Percentiles rank a stretch among this genome's conserved stretches.
Evolutionary conservation across 768 basidiomycete genomes (phyloP).

Genomic region (Serpula lacrymans): DNA sequence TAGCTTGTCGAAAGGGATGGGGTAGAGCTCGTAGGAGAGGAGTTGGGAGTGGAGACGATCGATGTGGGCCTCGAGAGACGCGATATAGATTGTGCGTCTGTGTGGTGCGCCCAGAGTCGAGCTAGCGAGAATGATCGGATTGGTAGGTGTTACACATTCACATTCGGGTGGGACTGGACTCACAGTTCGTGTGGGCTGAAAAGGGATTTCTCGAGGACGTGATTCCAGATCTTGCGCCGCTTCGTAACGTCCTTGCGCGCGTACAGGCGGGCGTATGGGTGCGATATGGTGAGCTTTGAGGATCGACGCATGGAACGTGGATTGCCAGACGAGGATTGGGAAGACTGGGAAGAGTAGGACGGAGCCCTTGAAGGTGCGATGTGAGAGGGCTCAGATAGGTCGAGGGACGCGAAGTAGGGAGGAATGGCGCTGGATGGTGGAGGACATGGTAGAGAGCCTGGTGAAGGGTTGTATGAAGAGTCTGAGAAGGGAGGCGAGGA

Average conservation of each 20-base stretch:
- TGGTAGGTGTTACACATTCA: neutral
- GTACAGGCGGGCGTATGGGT: conserved; percentile 68
- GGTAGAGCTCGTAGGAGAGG: conserved; percentile 49
- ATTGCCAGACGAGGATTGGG: neutral
- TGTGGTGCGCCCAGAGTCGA: conserved; percentile 66
- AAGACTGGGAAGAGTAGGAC: neutral
- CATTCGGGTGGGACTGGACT: conserved; percentile 17
- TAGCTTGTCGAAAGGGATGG: conserved; percentile 52
- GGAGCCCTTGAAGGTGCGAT: neutral
- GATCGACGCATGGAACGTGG: neutral
- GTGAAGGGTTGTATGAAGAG: no score
- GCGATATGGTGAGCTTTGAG: conserved; percentile 38
- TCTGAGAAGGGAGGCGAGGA: no score
- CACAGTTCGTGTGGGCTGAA: conserved; percentile 68
- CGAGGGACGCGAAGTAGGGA: neutral
- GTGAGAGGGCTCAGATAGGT: neutral
- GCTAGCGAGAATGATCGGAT: conserved; percentile 27
- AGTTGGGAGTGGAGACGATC: conserved; percentile 64
- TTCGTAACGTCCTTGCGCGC: conserved; percentile 63
- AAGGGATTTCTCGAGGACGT: conserved; percentile 68
- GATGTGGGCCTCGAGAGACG: conserved; percentile 71
- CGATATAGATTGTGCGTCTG: conserved; percentile 66
- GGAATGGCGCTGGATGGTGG: neutral
- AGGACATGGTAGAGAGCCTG: no score
- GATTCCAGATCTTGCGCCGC: conserved; percentile 75